Evolutionary conservation across 805 yeast species (phyloP), one percentile per base, ranked within the genome.

Genomic region (Grigorovia jiainica): DNA sequence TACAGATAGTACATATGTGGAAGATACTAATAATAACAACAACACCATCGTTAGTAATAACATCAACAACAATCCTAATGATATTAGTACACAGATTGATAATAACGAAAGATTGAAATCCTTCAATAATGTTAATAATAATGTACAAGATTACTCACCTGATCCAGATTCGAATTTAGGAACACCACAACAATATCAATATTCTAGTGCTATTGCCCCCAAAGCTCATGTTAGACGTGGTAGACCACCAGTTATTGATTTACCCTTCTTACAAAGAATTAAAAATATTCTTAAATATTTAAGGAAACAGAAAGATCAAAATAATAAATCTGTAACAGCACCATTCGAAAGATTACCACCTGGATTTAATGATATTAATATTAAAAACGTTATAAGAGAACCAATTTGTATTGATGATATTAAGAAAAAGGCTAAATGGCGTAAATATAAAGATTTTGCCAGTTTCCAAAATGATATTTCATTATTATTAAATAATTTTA

Each of bases 281-380:
- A 89, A 90, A 61, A 79, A 85, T 50, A 79, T 92, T 31, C 66
- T 92, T 69, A 78, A 94, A 57, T 79, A 78, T 40, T 68, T 92
- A 55, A 83, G 87, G 54, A 85, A 83, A 55, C 79, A 82, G 43
- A 75, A 77, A 39, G 78, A 74, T 51, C 25, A 20, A 17, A 67
- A 69, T 3, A 68, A 69, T 38, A 67, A 71, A 18, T 66, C 75
- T 24, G 63, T 84, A 32, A 74, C 81, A n/a, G 55, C 67, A 17
- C 75, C 76, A 47, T 87, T 89, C 64, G 96, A 89, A 49, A 77
- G 78, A 57, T 67, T 89, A 38, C 97, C 96, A 1, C 89, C 81
- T 57, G 68, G 70, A 17, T 73, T 34, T 31, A 20, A 31, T 62
- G 54, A 65, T 55, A 63, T 66, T n/a, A 61, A 59, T 42, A 55